Evolutionary conservation across 1,284 basidiomycete species (phyloP), one percentile per base, ranked within the genome.

Genomic region (Pseudomicrostroma phylloplanum): DNA sequence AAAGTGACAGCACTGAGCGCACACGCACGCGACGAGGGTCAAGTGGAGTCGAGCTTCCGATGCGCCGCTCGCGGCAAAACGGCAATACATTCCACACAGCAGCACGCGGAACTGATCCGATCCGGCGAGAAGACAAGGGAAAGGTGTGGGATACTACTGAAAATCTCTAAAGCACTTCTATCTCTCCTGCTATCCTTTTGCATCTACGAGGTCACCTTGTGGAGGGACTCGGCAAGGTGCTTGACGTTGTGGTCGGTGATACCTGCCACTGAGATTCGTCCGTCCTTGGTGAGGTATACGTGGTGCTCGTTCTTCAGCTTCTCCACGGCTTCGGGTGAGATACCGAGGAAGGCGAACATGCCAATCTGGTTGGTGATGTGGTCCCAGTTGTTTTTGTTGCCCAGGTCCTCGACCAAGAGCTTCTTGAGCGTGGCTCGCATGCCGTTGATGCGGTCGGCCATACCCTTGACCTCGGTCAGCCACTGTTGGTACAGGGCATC

Each of bases 401-500:
- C 72, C 49, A 72, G 62, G 61, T 79, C 76, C 42, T 80, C 55
- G 23, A 78, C 77, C 11, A 80, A 69, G 42, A 78, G 69, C 55
- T 67, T 55, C 63, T 77, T 75, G 56, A 80, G 72, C 56, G 69
- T 69, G 23, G 77, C 65, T 21, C 79, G 70, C 79, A 80, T 80
- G 54, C 72, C 73, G 64, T 78, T 76, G 69, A 80, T 80, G 48
- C 79, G 75, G 72, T 79, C 78, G 25, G 79, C 77, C 79, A 80
- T 80, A 40, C 72, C 72, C 69, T 79, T 79, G 63, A 80, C 73
- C 65, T 80, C 79, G 17, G 59, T 69, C 30, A 80, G 75, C 80
- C 81, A 82, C 70, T 82, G 80, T 54, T 70, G 64, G 74, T 81
- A 79, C 19, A 82, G 79, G 60, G 69, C 62, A 13, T 70, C 63